Evolutionary conservation across 495 filamentous ascomycete genomes (phyloP).

Genomic region (Cudoniella acicularis): DNA sequence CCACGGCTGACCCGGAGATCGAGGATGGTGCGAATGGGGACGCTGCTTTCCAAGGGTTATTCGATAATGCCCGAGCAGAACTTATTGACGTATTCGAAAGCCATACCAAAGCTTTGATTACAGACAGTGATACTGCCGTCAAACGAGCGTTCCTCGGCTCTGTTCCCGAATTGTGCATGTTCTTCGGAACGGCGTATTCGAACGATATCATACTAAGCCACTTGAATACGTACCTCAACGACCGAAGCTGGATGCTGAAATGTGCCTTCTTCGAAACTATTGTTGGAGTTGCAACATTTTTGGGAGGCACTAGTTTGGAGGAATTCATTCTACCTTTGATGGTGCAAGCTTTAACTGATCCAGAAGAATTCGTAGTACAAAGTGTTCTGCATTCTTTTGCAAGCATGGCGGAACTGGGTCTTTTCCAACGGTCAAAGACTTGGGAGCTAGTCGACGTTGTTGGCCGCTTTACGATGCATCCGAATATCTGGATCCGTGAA

Average conservation of each 20-base stretch:
- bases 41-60: slow-evolving; percentile 70
- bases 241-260: slow-evolving; percentile 92
- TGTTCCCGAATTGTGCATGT: slow-evolving; percentile 87
- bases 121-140: slow-evolving; percentile 83
- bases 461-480: slow-evolving; percentile 83
- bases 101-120: slow-evolving; percentile 85
- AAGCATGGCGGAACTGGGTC: slow-evolving; percentile 82
- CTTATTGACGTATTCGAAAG: slow-evolving; percentile 75
- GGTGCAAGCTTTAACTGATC: slow-evolving; percentile 93
- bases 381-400: slow-evolving; percentile 84
- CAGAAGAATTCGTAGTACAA: slow-evolving; percentile 93
- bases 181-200: slow-evolving; percentile 84
- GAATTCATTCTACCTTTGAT: slow-evolving; percentile 96
- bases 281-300: slow-evolving; percentile 85
- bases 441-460: slow-evolving; percentile 84
- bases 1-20: slow-evolving; percentile 72
- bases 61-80: slow-evolving; percentile 75
- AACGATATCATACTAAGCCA: slow-evolving; percentile 95
- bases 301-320: slow-evolving; percentile 83
- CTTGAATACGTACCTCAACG: slow-evolving; percentile 96
- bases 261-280: slow-evolving; percentile 96
- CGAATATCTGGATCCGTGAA: slow-evolving; percentile 92
- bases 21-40: slow-evolving; percentile 62
- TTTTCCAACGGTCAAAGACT: slow-evolving; percentile 77
- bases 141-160: slow-evolving; percentile 91